These are phyloP conservation scores for Fusarium buharicum DNA, from an alignment of 2,329 filamentous ascomycete genomes.

Conservation along the genomic window DNA sequence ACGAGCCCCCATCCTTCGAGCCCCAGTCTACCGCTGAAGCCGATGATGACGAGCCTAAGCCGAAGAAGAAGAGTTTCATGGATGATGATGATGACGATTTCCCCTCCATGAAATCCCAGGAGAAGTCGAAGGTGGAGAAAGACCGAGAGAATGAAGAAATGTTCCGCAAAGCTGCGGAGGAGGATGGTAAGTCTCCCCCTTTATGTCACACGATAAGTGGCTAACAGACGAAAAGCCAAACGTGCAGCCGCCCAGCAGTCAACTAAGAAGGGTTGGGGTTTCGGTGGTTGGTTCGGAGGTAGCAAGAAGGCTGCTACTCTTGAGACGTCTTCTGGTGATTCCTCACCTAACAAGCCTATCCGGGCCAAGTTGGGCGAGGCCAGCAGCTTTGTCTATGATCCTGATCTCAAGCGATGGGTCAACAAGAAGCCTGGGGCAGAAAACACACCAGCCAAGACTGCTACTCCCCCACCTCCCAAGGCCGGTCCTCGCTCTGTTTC, in stretches of 20 bases:
- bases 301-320: slow-evolving; percentile 64
- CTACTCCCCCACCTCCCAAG: slow-evolving; percentile 83
- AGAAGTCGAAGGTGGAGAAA: slow-evolving; percentile 73
- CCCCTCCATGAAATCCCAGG: slow-evolving; percentile 59
- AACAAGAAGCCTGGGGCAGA: slow-evolving; percentile 89
- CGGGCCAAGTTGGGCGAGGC: slow-evolving; percentile 94
- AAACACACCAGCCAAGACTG: slow-evolving; percentile 66
- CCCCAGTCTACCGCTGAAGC: slow-evolving; percentile 56
- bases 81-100: slow-evolving; percentile 83
- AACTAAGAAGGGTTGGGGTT: slow-evolving; percentile 78
- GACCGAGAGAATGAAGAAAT: slow-evolving; percentile 86
- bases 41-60: slow-evolving; percentile 63
- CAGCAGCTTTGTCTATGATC: slow-evolving; percentile 92
- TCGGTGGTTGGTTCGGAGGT: slow-evolving; percentile 86
- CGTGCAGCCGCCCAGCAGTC: slow-evolving; percentile 61
- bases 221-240: slow-evolving; percentile 62
- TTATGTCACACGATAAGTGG: not conserved
- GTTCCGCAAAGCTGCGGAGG: slow-evolving; percentile 84
- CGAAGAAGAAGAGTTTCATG: slow-evolving; percentile 82
- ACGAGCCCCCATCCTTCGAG: slow-evolving; percentile 68
- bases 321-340: slow-evolving; percentile 49
- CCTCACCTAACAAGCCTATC: slow-evolving; percentile 73
- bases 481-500: slow-evolving; percentile 62
- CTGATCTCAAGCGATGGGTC: slow-evolving; percentile 96
- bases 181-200: slow-evolving; percentile 66